phyloP scores from a whole-genome alignment of 2,329 filamentous ascomycete genomes.

The Colletotrichum eleusines region DNA sequence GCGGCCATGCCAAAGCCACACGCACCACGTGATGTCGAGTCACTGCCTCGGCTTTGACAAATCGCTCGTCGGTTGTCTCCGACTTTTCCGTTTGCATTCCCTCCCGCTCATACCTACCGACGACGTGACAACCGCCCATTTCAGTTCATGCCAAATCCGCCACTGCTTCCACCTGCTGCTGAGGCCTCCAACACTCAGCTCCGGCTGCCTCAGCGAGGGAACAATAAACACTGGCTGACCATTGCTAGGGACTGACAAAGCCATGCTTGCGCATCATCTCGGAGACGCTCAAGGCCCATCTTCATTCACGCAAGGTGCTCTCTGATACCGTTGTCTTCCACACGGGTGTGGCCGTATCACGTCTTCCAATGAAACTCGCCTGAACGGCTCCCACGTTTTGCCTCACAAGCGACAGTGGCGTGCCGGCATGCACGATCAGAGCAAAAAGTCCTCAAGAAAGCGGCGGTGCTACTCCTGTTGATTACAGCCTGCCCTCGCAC shows the following conservation, averaged over 20 bases:
- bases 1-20: too few species aligned
- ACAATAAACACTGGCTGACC: not conserved
- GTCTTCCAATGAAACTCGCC: not conserved
- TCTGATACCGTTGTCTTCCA: not conserved
- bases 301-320: not conserved
- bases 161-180: not conserved
- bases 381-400: not conserved
- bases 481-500: not conserved
- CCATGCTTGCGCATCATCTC: not conserved
- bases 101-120: not conserved
- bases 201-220: not conserved
- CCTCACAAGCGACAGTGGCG: not conserved
- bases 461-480: not conserved
- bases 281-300: not conserved
- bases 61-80: not conserved
- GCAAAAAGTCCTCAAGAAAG: not conserved
- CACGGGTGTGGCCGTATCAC: not conserved
- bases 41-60: not conserved
- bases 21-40: not conserved
- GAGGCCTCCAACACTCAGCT: not conserved
- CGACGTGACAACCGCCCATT: not conserved
- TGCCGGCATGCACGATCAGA: not conserved
- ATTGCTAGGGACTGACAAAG: not conserved
- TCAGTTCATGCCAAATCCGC: not conserved
- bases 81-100: constrained; percentile 14